Base-by-base conservation (phyloP, 768 basidiomycete genomes). In the Nidularia pulvinata region DNA sequence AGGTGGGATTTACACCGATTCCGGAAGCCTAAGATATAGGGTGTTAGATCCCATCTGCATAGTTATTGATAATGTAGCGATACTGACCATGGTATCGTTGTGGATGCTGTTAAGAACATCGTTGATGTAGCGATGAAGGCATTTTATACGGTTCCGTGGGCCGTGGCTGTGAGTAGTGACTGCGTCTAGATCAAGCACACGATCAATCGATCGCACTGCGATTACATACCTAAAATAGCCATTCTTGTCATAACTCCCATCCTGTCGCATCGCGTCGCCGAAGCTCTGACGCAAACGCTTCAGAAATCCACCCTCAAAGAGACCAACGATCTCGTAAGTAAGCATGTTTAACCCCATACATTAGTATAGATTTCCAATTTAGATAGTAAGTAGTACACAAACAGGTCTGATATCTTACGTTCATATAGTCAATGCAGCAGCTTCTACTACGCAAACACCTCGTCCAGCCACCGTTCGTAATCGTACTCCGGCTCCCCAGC, bases 401-500 rank as follows among this genome's bases (percentile, higher is more conserved):
- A 42, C 16, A 42, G 13, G 5, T 42, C 39, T 42, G 16, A 11
- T 42, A 42, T 42, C 11, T 42, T 42, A 30, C 4, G 25, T 30
- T 30, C 25, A 30, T 30, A 30, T 4, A 11, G 39, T 42, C 16
- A 3, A 11, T 42, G 39, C 51, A 49, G 36, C 57, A 56, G 39
- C 48, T 46, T 51, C 42, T 43, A 54, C 71, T 76, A 85, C 54
- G 75, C 80, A 65, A 94, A 92, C 11, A 93, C 91, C 53, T 86
- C 79, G 59, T 88, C 84, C 57, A 95, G 69, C 88, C 92, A 95
- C 33, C 76, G 72, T 61, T 93, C 91, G 61, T 91, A 95, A 66
- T 92, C 88, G 60, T 88, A 93, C 64, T 87, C 84, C 5, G 77
- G 69, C 61, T 91, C 89, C 22, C 82, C 87, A 6, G 61, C 74